A percentile compares a stretch with the other conserved stretches of the same genome.
Conservation (phyloP, 108 stramenopile genomes). For the Schizochytrium sp. region DNA sequence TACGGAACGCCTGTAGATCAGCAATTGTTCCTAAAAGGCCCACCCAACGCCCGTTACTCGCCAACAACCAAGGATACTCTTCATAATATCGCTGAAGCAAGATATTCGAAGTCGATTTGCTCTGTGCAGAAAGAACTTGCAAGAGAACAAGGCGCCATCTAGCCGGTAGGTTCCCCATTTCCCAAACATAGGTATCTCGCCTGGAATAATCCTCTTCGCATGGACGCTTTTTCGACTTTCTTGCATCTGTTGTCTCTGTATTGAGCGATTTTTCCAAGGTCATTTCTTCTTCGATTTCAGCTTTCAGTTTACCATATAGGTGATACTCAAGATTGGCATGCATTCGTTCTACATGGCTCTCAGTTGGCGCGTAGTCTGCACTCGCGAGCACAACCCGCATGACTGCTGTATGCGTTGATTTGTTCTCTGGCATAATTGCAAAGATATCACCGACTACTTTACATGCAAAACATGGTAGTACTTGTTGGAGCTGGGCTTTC, state of each 20-base stretch:
- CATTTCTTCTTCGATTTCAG: not conserved
- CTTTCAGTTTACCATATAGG: slow-evolving; percentile 23
- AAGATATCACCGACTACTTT: not conserved
- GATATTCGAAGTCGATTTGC: not conserved
- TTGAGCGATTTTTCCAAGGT: not conserved
- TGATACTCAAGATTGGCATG: not conserved
- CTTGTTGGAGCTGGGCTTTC: not conserved
- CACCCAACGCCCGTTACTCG: slow-evolving; percentile 10
- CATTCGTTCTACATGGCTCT: not conserved
- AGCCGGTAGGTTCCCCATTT: not conserved
- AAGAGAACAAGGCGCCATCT: slow-evolving; percentile 43
- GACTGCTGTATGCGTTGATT: not conserved
- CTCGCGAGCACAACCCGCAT: not conserved
- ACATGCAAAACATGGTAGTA: not conserved
- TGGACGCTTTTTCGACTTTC: not conserved
- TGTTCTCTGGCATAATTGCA: not conserved
- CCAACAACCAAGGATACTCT: slow-evolving; percentile 39
- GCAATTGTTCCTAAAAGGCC: not conserved
- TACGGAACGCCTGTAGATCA: not conserved
- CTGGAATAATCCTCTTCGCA: slow-evolving; percentile 21
- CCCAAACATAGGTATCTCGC: not conserved
- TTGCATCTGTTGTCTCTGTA: not conserved
- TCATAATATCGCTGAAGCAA: not conserved
- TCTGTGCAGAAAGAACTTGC: slow-evolving; percentile 2
- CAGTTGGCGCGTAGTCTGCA: slow-evolving; percentile 19